Base-by-base conservation (phyloP, 139 green algal genomes). In the Pleodorina starrii region DNA sequence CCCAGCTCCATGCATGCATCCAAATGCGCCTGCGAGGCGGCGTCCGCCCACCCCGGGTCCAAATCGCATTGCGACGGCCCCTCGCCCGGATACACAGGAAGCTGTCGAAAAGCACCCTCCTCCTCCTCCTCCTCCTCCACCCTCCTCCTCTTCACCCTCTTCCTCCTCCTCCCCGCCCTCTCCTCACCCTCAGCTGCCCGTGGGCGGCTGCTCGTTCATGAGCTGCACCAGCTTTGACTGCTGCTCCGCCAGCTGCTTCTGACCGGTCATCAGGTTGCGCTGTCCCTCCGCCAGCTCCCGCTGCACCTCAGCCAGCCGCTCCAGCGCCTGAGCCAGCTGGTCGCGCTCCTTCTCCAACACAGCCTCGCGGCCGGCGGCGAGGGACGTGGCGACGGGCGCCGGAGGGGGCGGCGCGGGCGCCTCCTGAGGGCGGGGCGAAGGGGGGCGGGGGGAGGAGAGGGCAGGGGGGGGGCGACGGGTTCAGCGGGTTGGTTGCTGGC, bases 241-340 rank as follows among this genome's bases (percentile, higher is more conserved):
- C 92, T 97, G 95, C 93, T 96, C 92, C 42, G 92, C 92, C 75
- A 97, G 92, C 90, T 96, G 94, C 87, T 90, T 91, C 90, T 97
- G 95, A 25, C 95, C 95, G 35, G 57, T 79, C 95, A 97, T 96
- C 19, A 97, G 92, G 81, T 95, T 95, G 60, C 91, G 92, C 92
- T 97, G 95, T 27, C 91, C 93, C 73, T 95, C 91, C 36, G 95
- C 94, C 50, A 97, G 88, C 89, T 97, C 93, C 1, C 92, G 90
- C 92, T 97, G 95, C 86, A 97, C 95, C 29, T 93, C 93, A 5
- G 94, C 94, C 68, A 97, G 91, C 40, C 92, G 83, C 89, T 97
- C 94, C 90, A 97, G 91, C 21, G 93, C 92, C 38, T 86, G 57
- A 11, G 93, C 93, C 71, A 96, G 91, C 90, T 92, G 92, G 73